These are phyloP conservation scores for Thymus mandschuricus DNA, from an alignment of 257 asterid genomes.

Conservation along the genomic window DNA sequence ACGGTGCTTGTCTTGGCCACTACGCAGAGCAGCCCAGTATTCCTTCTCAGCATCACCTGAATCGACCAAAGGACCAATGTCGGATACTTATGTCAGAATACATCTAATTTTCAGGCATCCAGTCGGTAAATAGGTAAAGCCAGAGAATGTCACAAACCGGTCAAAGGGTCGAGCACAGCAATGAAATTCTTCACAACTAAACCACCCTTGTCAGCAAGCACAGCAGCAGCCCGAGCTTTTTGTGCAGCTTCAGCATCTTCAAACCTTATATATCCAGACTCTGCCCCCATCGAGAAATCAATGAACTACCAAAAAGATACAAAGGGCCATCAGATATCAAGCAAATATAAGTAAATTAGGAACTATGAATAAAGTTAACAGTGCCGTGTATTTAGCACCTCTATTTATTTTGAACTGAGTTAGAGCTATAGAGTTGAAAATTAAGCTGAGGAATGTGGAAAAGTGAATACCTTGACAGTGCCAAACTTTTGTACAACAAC, in stretches of 20 bases:
- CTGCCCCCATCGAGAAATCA: constrained; percentile 75
- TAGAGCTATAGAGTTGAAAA: no score
- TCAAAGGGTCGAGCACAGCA: constrained; percentile 77
- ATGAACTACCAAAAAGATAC: constrained; percentile 56
- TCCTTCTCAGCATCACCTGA: constrained; percentile 96
- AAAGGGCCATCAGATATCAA: constrained; percentile 4
- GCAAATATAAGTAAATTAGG: not conserved
- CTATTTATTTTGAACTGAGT: no score
- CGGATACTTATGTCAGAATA: no score
- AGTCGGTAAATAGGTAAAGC: not conserved
- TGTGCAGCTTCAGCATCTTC: constrained; percentile 79
- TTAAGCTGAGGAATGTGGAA: not conserved
- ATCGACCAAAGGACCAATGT: not conserved
- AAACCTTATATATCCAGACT: constrained; percentile 82
- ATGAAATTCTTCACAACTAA: constrained; percentile 76
- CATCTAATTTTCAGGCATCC: not conserved
- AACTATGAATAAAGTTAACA: not conserved
- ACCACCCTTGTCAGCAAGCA: constrained; percentile 85
- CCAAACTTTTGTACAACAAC: constrained; percentile 72
- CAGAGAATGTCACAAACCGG: constrained; percentile 50
- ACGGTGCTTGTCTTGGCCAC: constrained; percentile 58
- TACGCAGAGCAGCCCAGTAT: constrained; percentile 76
- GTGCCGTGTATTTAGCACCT: no score
- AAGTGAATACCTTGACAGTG: constrained; percentile 65
- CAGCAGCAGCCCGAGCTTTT: constrained; percentile 95